Percentiles rank a stretch among this genome's conserved stretches.
Conservation (phyloP, 169 alveolate genomes). For the Eimeria acervulina region DNA sequence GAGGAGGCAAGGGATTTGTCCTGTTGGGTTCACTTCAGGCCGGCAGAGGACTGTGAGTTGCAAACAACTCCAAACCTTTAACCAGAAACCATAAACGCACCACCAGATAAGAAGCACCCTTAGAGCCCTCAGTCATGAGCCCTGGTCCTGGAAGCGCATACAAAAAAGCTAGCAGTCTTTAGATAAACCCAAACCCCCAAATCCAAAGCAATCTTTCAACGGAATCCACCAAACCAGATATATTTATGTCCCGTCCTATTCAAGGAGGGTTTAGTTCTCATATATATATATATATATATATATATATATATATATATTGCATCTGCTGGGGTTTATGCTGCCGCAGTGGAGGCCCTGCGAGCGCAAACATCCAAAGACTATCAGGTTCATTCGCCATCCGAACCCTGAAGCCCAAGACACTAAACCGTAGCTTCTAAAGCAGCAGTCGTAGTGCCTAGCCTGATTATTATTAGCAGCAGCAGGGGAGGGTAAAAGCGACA, state of each 20-base stretch:
- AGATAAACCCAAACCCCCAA: background rate
- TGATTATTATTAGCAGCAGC: background rate
- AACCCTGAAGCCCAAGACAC: no score
- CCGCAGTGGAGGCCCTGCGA: constrained; percentile 72
- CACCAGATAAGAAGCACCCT: no score
- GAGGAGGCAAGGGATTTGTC: constrained; percentile 58
- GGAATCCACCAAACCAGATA: no score
- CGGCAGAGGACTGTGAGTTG: constrained; percentile 76
- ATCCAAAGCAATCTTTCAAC: background rate
- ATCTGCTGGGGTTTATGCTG: background rate
- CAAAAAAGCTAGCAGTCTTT: background rate
- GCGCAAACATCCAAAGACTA: constrained; percentile 72
- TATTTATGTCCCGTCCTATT: no score
- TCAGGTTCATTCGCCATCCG: constrained; percentile 35
- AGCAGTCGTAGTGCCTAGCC: background rate
- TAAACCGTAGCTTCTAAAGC: background rate
- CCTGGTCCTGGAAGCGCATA: background rate
- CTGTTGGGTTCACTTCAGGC: constrained; percentile 80
- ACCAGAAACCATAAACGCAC: no score
- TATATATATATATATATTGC: no score
- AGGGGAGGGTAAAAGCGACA: background rate
- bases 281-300: no score
- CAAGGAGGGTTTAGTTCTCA: no score
- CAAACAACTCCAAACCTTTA: background rate
- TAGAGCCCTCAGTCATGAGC: background rate